Conservation (phyloP, 2,329 filamentous ascomycete species). For the Sporothrix globosa region DNA sequence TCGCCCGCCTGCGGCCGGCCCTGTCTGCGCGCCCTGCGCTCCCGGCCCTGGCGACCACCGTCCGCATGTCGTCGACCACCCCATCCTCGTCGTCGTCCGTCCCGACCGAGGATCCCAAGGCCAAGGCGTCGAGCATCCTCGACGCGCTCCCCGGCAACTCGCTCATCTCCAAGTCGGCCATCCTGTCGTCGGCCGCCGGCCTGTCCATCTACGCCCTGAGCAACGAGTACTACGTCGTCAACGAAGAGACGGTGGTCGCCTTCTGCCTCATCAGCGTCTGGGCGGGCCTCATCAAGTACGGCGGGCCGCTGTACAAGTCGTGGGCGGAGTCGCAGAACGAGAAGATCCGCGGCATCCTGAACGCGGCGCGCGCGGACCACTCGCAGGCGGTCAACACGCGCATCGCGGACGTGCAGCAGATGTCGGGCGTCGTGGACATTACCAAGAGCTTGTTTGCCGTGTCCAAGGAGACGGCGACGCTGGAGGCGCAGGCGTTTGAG, state of each 20-base stretch:
- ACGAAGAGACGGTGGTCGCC: slow-evolving; percentile 96
- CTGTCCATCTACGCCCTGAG: slow-evolving; percentile 92
- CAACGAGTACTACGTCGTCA: slow-evolving; percentile 99
- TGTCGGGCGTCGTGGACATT: slow-evolving; percentile 90
- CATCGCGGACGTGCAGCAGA: slow-evolving; percentile 92
- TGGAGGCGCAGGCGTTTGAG: slow-evolving; percentile 95
- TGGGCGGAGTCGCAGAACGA: slow-evolving; percentile 88
- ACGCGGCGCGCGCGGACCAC: slow-evolving; percentile 91
- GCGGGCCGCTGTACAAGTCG: slow-evolving; percentile 86
- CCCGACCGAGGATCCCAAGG: slow-evolving; percentile 86
- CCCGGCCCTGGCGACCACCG: slow-evolving; percentile 57
- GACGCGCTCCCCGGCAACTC: slow-evolving; percentile 91
- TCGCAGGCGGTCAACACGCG: slow-evolving; percentile 92
- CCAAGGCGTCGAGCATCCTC: slow-evolving; percentile 94
- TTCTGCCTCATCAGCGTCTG: slow-evolving; percentile 93
- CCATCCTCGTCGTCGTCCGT: slow-evolving; percentile 64
- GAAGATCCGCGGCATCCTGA: slow-evolving; percentile 94
- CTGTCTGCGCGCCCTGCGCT: slow-evolving; percentile 30
- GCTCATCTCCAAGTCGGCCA: slow-evolving; percentile 92
- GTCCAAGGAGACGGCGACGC: slow-evolving; percentile 97
- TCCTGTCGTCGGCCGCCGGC: slow-evolving; percentile 90
- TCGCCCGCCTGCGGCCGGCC: slow-evolving; percentile 36
- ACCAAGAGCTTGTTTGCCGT: slow-evolving; percentile 97
- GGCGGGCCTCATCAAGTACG: slow-evolving; percentile 88
- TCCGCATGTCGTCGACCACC: slow-evolving; percentile 65